Evolutionary conservation across 768 basidiomycete species (phyloP).

Genomic region (Dentipellis sp.): DNA sequence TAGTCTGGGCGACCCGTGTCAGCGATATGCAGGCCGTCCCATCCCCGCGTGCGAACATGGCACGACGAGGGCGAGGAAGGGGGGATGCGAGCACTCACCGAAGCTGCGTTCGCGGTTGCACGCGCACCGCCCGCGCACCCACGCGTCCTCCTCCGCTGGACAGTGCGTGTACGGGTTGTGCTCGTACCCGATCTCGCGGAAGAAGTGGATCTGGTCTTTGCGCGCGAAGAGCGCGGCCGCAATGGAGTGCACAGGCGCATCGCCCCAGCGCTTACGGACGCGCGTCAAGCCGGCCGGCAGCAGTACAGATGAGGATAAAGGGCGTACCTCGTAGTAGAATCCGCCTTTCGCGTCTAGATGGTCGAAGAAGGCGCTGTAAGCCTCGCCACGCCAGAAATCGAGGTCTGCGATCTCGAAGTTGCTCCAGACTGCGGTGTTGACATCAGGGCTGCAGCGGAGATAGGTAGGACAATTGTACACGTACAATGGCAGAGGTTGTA

Average conservation of each 20-base stretch:
- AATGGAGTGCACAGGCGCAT: conserved; percentile 41
- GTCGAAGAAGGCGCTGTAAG: conserved; percentile 79
- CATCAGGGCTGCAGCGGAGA: background rate
- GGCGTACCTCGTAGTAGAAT: conserved; percentile 79
- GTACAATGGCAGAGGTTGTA: conserved; percentile 62
- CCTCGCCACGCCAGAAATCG: conserved; percentile 80
- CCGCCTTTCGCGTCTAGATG: conserved; percentile 76
- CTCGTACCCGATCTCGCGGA: conserved; percentile 44
- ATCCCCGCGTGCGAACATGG: background rate
- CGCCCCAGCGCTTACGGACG: conserved; percentile 28
- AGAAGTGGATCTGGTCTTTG: conserved; percentile 62
- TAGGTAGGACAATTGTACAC: conserved; percentile 14
- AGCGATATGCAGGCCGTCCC: background rate
- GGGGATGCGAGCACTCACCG: conserved; percentile 36
- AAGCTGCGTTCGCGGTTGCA: conserved; percentile 48
- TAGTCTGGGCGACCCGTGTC: conserved; percentile 29
- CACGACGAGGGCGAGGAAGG: no score
- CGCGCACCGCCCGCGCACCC: conserved; percentile 34
- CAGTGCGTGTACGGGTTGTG: conserved; percentile 52
- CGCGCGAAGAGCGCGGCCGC: conserved; percentile 37
- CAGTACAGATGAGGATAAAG: conserved; percentile 21
- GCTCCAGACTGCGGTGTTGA: conserved; percentile 37
- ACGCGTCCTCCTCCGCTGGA: conserved; percentile 25
- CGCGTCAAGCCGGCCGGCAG: conserved; percentile 23
- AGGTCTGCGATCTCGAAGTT: conserved; percentile 81